Evolutionary conservation across 441 rosid genomes (phyloP).

Genomic region (Iberis amara): DNA sequence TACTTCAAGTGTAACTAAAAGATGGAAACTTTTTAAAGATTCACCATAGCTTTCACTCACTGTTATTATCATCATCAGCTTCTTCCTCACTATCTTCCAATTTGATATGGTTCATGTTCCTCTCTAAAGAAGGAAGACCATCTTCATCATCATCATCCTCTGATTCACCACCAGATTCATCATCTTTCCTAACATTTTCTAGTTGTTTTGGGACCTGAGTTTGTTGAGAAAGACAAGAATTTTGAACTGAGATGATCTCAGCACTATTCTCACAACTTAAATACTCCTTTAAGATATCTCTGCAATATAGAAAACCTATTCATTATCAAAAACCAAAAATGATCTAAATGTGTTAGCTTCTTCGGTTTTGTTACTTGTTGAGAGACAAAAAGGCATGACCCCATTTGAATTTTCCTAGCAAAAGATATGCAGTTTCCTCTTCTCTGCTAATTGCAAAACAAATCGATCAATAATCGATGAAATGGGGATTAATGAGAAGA

Average conservation of each 20-base stretch:
- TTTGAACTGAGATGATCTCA: conserved; percentile 56
- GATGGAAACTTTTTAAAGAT: neutral
- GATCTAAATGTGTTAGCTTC: neutral
- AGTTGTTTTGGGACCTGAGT: conserved; percentile 45
- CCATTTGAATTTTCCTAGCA: conserved; percentile 94
- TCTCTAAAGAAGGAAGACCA: conserved; percentile 83
- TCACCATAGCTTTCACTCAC: conserved; percentile 30
- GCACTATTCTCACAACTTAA: conserved; percentile 68
- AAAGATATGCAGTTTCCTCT: conserved; percentile 65
- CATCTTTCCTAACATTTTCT: conserved; percentile 42
- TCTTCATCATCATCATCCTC: conserved; percentile 55
- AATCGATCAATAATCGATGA: conserved; percentile 2
- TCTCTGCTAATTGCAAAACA: conserved; percentile 55
- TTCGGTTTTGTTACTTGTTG: conserved; percentile 49
- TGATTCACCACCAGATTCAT: conserved; percentile 46
- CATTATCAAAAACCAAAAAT: neutral
- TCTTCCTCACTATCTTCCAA: conserved; percentile 45
- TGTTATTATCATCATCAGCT: conserved; percentile 38
- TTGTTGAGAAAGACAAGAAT: conserved; percentile 79
- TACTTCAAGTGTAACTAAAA: too few relatives aligned
- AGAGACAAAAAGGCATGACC: conserved; percentile 92
- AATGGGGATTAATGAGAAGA: neutral
- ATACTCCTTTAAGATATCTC: conserved; percentile 79
- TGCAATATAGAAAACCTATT: conserved; percentile 20
- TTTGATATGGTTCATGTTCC: conserved; percentile 69